Evolutionary conservation across 805 yeast genomes (phyloP), one percentile per base, ranked within the genome.

Genomic region (Myxozyma vanderwaltii): DNA sequence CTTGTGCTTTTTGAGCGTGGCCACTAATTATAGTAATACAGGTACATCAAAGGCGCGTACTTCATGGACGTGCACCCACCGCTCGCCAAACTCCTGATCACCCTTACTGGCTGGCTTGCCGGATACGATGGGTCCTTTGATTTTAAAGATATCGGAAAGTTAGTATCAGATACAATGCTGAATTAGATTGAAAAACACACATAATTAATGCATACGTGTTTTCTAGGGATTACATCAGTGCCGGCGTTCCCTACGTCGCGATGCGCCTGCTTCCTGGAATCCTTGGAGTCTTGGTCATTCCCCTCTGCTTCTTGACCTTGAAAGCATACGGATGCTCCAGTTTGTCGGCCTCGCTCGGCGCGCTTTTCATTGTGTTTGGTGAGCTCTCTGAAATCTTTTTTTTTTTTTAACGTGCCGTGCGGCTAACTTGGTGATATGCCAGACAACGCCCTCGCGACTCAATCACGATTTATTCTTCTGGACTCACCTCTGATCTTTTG

Each of bases 31-130:
- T 43, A 54, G 44, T 15, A 12, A 6, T 8, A 24, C 46, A 75
- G 77, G 43, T 83, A 83, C 71, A 77, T 78, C 63, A 75, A 75
- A 52, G 88, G 89, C 24, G 76, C 79, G 41, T 86, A 82, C 70
- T 86, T 85, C 72, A 76, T 86, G 66, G 91, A 86, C 67, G 85
- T 85, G 27, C 86, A 86, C 63, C 91, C 92, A 10, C 91, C 92
- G 3, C 74, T 87, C 52, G 85, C 81, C 39, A 84, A 85, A 65
- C 72, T 87, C 72, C 70, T 84, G 12, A 84, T 79, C 67, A 83
- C 82, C 31, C 76, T 80, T 54, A 74, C 85, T 6, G 85, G 85
- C 1, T 72, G 75, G 61, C 39, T 82, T 17, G 77, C 77, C 36
- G 85, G 86, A 3, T 84, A 80, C 74, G 77, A 82, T 63, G 88